Conservation (phyloP, 768 basidiomycete species). For the Hypholoma fasciculare region DNA sequence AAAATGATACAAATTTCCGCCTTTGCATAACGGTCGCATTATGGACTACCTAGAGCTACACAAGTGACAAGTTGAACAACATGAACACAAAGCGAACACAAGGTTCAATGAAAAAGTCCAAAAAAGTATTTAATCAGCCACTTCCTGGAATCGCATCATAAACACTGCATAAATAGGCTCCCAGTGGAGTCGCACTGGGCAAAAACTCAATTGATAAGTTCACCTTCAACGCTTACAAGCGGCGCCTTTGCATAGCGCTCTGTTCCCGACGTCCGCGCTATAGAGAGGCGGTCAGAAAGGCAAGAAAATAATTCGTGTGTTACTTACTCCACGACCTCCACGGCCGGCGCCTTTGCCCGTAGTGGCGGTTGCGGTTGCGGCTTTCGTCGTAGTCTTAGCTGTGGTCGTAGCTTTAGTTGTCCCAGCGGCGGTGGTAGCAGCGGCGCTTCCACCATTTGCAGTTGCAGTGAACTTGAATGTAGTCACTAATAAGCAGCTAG, state of each 20-base stretch:
- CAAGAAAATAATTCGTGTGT: not conserved
- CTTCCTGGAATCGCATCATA: too few relatives aligned
- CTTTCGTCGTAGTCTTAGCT: not conserved
- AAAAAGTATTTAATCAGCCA: too few relatives aligned
- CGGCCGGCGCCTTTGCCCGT: not conserved
- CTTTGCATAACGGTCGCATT: too few relatives aligned
- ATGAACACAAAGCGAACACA: too few relatives aligned
- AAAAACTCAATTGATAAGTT: too few relatives aligned
- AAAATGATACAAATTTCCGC: too few relatives aligned
- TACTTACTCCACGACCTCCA: not conserved
- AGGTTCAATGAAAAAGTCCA: too few relatives aligned
- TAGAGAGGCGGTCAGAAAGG: not conserved
- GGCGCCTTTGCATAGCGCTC: not conserved
- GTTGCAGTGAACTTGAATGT: slow-evolving; percentile 8
- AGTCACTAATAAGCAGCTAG: slow-evolving; percentile 12
- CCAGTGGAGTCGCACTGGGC: too few relatives aligned
- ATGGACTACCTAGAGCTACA: too few relatives aligned
- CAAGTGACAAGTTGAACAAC: too few relatives aligned
- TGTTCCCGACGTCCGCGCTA: not conserved
- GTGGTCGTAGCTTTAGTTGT: not conserved
- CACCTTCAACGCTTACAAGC: too few relatives aligned
- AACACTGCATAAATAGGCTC: too few relatives aligned
- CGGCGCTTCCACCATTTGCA: slow-evolving; percentile 8
- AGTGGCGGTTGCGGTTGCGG: not conserved
- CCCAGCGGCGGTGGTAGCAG: slow-evolving; percentile 5